Conservation (phyloP, 2,329 filamentous ascomycete genomes). For the Truncatella angustata region DNA sequence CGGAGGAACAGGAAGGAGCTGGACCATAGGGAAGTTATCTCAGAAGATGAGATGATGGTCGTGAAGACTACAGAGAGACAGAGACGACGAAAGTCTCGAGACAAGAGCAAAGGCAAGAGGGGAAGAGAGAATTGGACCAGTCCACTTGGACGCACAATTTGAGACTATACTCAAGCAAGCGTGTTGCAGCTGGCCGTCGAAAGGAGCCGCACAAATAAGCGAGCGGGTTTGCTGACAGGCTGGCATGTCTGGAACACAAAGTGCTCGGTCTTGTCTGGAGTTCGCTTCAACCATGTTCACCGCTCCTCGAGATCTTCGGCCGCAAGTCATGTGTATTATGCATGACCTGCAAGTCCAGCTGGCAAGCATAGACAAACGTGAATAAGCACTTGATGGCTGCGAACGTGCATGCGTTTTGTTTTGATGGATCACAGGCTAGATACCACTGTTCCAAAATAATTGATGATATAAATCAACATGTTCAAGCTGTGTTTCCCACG, state of each 20-base stretch:
- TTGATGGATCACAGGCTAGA: too few species aligned
- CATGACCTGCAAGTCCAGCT: neutral
- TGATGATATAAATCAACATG: too few species aligned
- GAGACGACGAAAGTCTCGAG: neutral
- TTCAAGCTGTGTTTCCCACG: neutral
- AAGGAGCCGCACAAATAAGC: neutral
- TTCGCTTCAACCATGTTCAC: neutral
- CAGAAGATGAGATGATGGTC: neutral
- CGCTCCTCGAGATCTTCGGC: conserved; percentile 1
- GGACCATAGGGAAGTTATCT: neutral
- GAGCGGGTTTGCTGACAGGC: neutral
- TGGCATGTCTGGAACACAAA: neutral
- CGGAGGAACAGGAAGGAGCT: too few species aligned
- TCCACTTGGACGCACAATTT: conserved; percentile 6
- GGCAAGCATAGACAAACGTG: too few species aligned
- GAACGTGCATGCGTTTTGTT: too few species aligned
- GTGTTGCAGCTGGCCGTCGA: neutral
- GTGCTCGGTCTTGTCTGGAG: conserved; percentile 1
- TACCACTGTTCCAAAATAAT: too few species aligned
- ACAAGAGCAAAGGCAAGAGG: neutral
- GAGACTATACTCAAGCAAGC: neutral
- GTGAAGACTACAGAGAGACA: neutral
- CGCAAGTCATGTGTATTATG: too few species aligned
- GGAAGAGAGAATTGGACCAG: neutral
- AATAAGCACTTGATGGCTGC: too few species aligned